These are phyloP conservation scores for Ustilago crameri DNA, from an alignment of 1,284 basidiomycete genomes.

Conservation along the genomic window DNA sequence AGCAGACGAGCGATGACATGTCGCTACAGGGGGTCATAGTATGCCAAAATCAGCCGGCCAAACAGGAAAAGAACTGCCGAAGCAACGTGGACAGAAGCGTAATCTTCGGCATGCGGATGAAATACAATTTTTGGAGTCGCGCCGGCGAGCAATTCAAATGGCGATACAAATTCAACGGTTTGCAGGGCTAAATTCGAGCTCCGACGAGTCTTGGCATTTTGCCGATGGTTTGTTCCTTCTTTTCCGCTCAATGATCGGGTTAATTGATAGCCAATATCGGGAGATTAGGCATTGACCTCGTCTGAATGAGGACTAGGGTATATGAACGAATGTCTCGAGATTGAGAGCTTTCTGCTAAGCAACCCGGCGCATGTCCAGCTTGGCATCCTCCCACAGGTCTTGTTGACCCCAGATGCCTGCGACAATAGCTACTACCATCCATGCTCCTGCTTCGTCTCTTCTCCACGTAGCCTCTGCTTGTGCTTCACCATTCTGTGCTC, in stretches of 20 bases:
- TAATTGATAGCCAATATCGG: too few relatives aligned
- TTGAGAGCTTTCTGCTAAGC: conserved; percentile 7
- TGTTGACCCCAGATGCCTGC: conserved; percentile 83
- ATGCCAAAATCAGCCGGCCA: too few relatives aligned
- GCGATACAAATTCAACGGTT: not conserved
- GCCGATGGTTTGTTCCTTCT: not conserved
- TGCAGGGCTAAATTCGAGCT: not conserved
- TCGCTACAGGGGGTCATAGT: too few relatives aligned
- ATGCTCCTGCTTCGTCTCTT: conserved; percentile 76
- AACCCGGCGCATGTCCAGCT: conserved; percentile 27
- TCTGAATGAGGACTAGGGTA: too few relatives aligned
- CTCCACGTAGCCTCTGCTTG: conserved; percentile 43
- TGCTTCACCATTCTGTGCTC: conserved; percentile 39
- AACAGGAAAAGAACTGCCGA: too few relatives aligned
- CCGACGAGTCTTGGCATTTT: conserved; percentile 3
- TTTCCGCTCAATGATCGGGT: too few relatives aligned
- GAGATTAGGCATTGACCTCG: too few relatives aligned
- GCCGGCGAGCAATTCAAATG: not conserved
- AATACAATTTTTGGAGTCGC: not conserved
- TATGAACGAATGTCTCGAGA: too few relatives aligned
- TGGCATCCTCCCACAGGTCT: conserved; percentile 83
- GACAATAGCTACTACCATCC: conserved; percentile 82
- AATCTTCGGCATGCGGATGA: conserved; percentile 1
- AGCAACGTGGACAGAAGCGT: not conserved
- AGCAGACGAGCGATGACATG: too few relatives aligned